A percentile compares a stretch with the other conserved stretches of the same genome.
Conservation (phyloP, 2,329 filamentous ascomycete genomes). For the Chaetomium strumarium region DNA sequence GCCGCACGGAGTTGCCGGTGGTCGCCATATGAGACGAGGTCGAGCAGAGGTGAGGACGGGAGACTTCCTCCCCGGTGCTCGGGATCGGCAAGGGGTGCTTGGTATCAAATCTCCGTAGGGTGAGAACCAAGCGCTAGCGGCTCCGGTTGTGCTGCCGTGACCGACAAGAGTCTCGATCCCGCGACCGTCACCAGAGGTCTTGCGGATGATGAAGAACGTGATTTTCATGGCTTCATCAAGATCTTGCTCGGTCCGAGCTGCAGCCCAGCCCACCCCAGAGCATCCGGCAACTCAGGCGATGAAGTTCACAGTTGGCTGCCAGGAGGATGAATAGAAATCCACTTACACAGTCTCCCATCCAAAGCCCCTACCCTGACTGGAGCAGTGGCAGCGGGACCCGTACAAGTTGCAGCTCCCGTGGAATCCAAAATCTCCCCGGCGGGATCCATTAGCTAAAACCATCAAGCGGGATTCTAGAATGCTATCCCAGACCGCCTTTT, state of each 20-base stretch:
- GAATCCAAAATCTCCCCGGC: background rate
- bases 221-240: background rate
- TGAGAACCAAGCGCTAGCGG: background rate
- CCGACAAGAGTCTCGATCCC: too few relatives aligned
- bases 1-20: too few relatives aligned
- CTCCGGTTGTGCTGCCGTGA: background rate
- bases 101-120: background rate
- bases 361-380: background rate
- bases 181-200: background rate
- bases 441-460: constrained; percentile 6
- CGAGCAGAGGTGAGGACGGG: background rate
- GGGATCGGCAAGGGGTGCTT: constrained; percentile 10
- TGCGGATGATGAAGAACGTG: background rate
- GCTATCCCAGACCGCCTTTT: constrained; percentile 21
- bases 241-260: background rate
- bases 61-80: constrained; percentile 1
- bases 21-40: too few relatives aligned
- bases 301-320: constrained; percentile 7
- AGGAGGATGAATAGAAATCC: background rate
- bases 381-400: background rate
- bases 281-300: background rate
- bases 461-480: constrained; percentile 11
- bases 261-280: background rate
- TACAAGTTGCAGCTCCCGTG: too few relatives aligned
- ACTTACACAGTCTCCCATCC: background rate